phyloP scores from a whole-genome alignment of 2,329 filamentous ascomycete species.

The Botryotinia narcissicola region DNA sequence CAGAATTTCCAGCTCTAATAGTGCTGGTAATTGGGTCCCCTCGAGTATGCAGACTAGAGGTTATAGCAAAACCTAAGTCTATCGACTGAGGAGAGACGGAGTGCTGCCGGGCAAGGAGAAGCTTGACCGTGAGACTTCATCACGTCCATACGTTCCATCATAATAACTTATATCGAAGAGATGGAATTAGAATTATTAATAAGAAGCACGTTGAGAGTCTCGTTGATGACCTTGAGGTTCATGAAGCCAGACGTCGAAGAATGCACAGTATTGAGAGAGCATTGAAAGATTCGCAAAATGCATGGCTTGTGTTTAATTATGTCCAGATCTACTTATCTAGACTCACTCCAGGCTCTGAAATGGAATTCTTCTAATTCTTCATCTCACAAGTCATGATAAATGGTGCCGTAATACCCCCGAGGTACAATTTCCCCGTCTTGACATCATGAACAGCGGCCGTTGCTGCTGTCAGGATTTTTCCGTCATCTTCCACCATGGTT shows the following conservation, averaged over 20 bases:
- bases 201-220: neutral
- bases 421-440: conserved; percentile 3
- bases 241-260: no score
- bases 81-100: no score
- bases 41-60: neutral
- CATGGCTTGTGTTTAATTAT: neutral
- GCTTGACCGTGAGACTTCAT: neutral
- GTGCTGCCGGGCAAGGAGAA: neutral
- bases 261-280: neutral
- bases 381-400: conserved; percentile 12
- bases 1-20: accelerated
- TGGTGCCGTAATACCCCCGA: conserved; percentile 5
- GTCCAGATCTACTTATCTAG: neutral
- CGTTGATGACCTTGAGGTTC: no score
- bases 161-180: neutral
- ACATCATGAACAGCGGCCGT: conserved; percentile 17
- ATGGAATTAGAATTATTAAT: neutral
- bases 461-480: neutral
- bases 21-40: neutral
- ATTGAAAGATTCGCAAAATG: neutral
- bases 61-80: neutral
- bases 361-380: neutral
- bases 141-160: neutral
- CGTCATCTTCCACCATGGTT: conserved; percentile 19
- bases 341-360: neutral